Conservation (phyloP, 2,329 filamentous ascomycete species). For the Verticillium albo-atrum region DNA sequence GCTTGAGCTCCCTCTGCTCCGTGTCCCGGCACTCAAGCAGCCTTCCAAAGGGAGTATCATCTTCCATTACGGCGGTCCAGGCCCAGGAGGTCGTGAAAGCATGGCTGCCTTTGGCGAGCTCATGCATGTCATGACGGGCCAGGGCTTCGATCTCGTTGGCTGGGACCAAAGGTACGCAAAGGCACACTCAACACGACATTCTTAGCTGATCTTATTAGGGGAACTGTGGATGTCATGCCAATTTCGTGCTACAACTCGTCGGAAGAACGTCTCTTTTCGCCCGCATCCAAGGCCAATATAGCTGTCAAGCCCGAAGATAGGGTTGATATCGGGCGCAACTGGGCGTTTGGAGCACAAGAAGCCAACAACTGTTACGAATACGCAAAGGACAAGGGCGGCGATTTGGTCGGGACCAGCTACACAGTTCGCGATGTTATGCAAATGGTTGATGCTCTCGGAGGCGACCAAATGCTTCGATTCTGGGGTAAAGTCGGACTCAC, state of each 20-base stretch:
- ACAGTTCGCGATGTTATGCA: conserved; percentile 37
- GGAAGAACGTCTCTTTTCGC: neutral
- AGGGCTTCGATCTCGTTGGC: conserved; percentile 17
- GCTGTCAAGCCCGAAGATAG: conserved; percentile 7
- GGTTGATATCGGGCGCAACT: conserved; percentile 13
- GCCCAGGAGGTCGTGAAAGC: conserved; percentile 5
- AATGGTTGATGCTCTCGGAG: conserved; percentile 32
- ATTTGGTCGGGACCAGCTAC: conserved; percentile 30
- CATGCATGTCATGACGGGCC: conserved; percentile 11
- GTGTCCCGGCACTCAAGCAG: conserved; percentile 7
- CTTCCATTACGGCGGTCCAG: conserved; percentile 23
- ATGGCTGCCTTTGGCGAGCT: neutral
- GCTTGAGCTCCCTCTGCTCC: conserved; percentile 4
- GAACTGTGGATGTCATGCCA: conserved; percentile 18
- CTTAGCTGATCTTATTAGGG: conserved; percentile 10
- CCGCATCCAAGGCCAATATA: neutral
- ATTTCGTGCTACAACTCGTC: conserved; percentile 17
- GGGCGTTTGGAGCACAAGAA: conserved; percentile 15
- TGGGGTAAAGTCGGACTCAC: conserved; percentile 22
- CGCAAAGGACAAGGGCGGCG: conserved; percentile 15
- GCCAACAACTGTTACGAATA: conserved; percentile 13
- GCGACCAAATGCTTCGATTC: conserved; percentile 33
- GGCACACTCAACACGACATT: neutral
- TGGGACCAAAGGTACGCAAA: conserved; percentile 20
- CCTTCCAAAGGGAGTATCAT: conserved; percentile 22